These are phyloP conservation scores for Aspergillus chevalieri DNA, from an alignment of 2,329 filamentous ascomycete genomes.

Conservation along the genomic window DNA sequence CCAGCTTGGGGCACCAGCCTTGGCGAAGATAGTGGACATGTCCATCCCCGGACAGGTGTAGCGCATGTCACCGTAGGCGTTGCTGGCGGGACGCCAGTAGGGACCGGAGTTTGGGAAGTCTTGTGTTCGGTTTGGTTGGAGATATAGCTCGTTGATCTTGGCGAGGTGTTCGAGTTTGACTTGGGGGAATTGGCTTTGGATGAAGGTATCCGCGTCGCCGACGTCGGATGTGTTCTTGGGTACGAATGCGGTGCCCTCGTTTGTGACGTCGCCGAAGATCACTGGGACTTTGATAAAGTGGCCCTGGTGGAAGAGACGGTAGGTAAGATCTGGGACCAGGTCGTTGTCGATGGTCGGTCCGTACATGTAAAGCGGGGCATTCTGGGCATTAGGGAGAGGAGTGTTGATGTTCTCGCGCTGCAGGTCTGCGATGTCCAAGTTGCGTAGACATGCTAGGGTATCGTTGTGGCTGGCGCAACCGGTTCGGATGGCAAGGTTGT, in stretches of 20 bases:
- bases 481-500: conserved; percentile 46
- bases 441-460: conserved; percentile 47
- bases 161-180: conserved; percentile 48
- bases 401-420: conserved; percentile 43
- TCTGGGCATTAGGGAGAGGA: conserved; percentile 40
- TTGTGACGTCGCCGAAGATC: conserved; percentile 55
- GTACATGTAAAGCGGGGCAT: conserved; percentile 46
- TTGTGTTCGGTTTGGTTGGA: conserved; percentile 40
- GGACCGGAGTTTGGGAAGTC: conserved; percentile 45
- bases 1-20: conserved; percentile 43
- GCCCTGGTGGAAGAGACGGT: conserved; percentile 43
- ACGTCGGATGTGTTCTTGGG: conserved; percentile 45
- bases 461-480: conserved; percentile 37
- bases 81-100: conserved; percentile 55
- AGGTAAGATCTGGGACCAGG: conserved; percentile 47
- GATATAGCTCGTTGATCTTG: conserved; percentile 52
- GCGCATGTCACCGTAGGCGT: conserved; percentile 59
- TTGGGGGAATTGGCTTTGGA: conserved; percentile 54
- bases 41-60: conserved; percentile 60
- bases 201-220: conserved; percentile 48
- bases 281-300: conserved; percentile 49
- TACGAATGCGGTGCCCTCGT: conserved; percentile 61
- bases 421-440: conserved; percentile 37
- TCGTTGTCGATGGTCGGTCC: conserved; percentile 47
- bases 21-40: conserved; percentile 42